phyloP scores from a whole-genome alignment of 768 basidiomycete genomes.

The Lyophyllum semitale region DNA sequence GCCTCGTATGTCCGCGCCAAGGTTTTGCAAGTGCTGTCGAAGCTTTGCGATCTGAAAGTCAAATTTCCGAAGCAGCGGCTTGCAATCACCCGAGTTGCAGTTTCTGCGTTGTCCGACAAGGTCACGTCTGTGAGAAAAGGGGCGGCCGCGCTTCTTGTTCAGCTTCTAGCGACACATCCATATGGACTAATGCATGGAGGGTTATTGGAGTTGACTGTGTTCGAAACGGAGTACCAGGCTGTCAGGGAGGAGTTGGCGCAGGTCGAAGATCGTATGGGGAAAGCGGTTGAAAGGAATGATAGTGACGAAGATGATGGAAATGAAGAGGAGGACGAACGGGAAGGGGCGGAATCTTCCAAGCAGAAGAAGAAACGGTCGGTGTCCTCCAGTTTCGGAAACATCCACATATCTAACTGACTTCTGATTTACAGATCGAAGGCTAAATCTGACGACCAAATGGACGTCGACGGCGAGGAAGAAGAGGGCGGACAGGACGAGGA shows the following conservation, averaged over 20 bases:
- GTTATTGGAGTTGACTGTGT: slow-evolving; percentile 66
- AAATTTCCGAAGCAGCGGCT: slow-evolving; percentile 90
- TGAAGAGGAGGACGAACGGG: slow-evolving; percentile 29
- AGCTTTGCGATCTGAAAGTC: slow-evolving; percentile 70
- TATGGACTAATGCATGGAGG: slow-evolving; percentile 87
- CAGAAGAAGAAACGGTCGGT: slow-evolving; percentile 36
- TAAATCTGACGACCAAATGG: slow-evolving; percentile 52
- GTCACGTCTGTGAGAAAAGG: slow-evolving; percentile 84
- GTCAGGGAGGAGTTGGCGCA: slow-evolving; percentile 66
- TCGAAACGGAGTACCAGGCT: slow-evolving; percentile 70
- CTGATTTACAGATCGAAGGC: slow-evolving; percentile 24
- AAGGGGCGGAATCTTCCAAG: slow-evolving; percentile 24
- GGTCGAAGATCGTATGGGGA: slow-evolving; percentile 68
- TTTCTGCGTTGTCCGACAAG: slow-evolving; percentile 87
- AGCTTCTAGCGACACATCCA: slow-evolving; percentile 84
- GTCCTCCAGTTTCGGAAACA: neutral
- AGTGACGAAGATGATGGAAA: slow-evolving; percentile 32
- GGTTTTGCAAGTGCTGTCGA: slow-evolving; percentile 74
- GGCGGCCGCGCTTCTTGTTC: slow-evolving; percentile 73
- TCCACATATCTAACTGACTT: neutral
- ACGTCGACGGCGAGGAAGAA: slow-evolving; percentile 49
- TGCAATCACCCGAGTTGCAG: slow-evolving; percentile 72
- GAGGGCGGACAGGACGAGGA: slow-evolving; percentile 40
- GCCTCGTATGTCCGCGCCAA: slow-evolving; percentile 92
- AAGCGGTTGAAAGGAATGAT: slow-evolving; percentile 52